Evolutionary conservation across 768 basidiomycete species (phyloP).

Genomic region (Infundibulicybe gibba): DNA sequence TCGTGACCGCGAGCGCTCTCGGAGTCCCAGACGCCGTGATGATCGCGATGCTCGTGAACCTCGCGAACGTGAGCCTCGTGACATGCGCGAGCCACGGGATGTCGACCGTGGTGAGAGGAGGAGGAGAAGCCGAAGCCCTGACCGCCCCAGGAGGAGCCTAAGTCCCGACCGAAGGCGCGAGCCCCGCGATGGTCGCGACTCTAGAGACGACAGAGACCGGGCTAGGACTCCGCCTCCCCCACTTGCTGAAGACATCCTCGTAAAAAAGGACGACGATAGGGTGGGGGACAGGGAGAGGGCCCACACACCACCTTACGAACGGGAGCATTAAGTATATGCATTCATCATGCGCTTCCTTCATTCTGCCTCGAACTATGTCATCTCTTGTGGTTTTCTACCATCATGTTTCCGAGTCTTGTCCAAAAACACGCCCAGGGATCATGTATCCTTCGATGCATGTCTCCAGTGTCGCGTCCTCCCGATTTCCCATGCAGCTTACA

Average conservation of each 20-base stretch:
- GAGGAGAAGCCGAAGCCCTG: slow-evolving; percentile 47
- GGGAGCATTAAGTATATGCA: too few species aligned
- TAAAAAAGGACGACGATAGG: slow-evolving; percentile 29
- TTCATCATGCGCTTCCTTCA: slow-evolving; percentile 26
- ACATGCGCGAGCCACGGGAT: slow-evolving; percentile 27
- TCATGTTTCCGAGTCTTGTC: too few species aligned
- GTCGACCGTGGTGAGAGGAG: slow-evolving; percentile 35
- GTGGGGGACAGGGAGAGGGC: slow-evolving; percentile 37
- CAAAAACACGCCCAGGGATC: too few species aligned
- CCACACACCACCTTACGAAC: slow-evolving; percentile 58
- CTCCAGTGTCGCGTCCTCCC: too few species aligned
- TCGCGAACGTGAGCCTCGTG: slow-evolving; percentile 31
- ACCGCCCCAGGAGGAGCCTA: slow-evolving; percentile 32
- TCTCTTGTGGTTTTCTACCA: background rate
- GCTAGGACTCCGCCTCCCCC: slow-evolving; percentile 46
- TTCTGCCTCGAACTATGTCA: slow-evolving; percentile 3
- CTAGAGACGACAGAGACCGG: slow-evolving; percentile 24
- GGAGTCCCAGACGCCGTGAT: slow-evolving; percentile 54
- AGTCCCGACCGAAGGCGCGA: slow-evolving; percentile 40
- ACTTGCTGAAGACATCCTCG: slow-evolving; percentile 29
- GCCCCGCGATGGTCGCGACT: too few species aligned
- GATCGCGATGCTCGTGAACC: slow-evolving; percentile 26
- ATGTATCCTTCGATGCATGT: too few species aligned
- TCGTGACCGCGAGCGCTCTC: slow-evolving; percentile 33
- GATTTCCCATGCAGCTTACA: too few species aligned